Conservation (phyloP, 164 flowering plant genomes). For the Brasenia schreberi region DNA sequence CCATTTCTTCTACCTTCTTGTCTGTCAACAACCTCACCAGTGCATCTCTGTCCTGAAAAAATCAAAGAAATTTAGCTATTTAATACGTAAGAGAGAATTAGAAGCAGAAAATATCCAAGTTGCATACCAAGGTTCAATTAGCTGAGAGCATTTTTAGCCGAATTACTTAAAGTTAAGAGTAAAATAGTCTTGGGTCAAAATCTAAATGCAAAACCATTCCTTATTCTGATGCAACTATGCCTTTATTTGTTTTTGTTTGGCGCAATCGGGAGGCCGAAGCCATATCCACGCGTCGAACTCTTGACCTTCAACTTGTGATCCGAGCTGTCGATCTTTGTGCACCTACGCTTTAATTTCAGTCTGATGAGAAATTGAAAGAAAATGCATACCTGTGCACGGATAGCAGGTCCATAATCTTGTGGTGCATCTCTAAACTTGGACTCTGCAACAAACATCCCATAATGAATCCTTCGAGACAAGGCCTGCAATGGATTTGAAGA, state of each 20-base stretch:
- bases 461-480: slow-evolving; percentile 76
- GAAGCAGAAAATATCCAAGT: background rate
- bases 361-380: background rate
- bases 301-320: too few species aligned
- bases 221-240: too few species aligned
- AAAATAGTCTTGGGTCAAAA: too few species aligned
- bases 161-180: too few species aligned
- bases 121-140: too few species aligned
- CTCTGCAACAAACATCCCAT: slow-evolving; percentile 85
- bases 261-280: too few species aligned
- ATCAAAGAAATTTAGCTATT: background rate
- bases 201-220: too few species aligned
- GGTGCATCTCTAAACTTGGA: slow-evolving; percentile 64
- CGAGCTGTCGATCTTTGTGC: too few species aligned
- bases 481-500: slow-evolving; percentile 55
- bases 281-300: too few species aligned
- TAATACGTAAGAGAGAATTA: background rate
- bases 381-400: slow-evolving; percentile 43
- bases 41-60: background rate
- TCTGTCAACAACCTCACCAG: background rate
- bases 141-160: too few species aligned
- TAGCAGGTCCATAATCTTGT: slow-evolving; percentile 46
- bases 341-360: background rate
- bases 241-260: too few species aligned
- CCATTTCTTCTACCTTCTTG: background rate